A percentile compares a stretch with the other conserved stretches of the same genome.
phyloP scores from a whole-genome alignment of 495 filamentous ascomycete species.

The Daldinia decipiens region DNA sequence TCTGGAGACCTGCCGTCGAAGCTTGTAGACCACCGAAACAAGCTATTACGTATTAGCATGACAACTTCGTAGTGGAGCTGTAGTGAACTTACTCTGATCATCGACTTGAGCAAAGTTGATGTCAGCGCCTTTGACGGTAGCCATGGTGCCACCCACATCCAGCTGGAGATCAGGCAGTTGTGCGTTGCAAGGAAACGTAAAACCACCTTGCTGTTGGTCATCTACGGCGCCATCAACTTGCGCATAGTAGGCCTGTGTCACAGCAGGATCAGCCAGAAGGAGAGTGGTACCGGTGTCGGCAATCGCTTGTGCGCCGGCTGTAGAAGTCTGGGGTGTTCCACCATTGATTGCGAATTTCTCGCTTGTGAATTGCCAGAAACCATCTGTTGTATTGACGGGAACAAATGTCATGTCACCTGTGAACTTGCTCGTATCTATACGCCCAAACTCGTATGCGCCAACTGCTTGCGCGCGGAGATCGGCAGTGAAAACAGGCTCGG shows the following conservation, averaged over 20 bases:
- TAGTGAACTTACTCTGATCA: slow-evolving; percentile 50
- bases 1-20: slow-evolving; percentile 67
- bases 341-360: slow-evolving; percentile 65
- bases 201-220: slow-evolving; percentile 64
- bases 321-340: slow-evolving; percentile 46
- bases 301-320: slow-evolving; percentile 65
- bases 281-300: slow-evolving; percentile 81
- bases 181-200: slow-evolving; percentile 63
- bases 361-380: slow-evolving; percentile 81
- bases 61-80: neutral
- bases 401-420: slow-evolving; percentile 70
- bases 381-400: slow-evolving; percentile 67
- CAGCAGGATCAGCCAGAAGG: slow-evolving; percentile 70
- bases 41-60: slow-evolving; percentile 53
- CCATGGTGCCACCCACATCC: slow-evolving; percentile 70
- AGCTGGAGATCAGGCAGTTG: slow-evolving; percentile 72
- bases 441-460: slow-evolving; percentile 82
- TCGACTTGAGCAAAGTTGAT: slow-evolving; percentile 73
- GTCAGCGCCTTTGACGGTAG: slow-evolving; percentile 70
- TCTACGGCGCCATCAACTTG: slow-evolving; percentile 66
- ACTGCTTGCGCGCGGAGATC: slow-evolving; percentile 68
- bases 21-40: slow-evolving; percentile 80
- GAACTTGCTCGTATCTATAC: slow-evolving; percentile 73
- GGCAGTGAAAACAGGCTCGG: slow-evolving; percentile 76
- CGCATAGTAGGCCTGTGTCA: slow-evolving; percentile 70